Percentiles rank a stretch among this genome's conserved stretches.
phyloP scores from a whole-genome alignment of 371 early-diverging fungal species.

The Mucor irregularis region DNA sequence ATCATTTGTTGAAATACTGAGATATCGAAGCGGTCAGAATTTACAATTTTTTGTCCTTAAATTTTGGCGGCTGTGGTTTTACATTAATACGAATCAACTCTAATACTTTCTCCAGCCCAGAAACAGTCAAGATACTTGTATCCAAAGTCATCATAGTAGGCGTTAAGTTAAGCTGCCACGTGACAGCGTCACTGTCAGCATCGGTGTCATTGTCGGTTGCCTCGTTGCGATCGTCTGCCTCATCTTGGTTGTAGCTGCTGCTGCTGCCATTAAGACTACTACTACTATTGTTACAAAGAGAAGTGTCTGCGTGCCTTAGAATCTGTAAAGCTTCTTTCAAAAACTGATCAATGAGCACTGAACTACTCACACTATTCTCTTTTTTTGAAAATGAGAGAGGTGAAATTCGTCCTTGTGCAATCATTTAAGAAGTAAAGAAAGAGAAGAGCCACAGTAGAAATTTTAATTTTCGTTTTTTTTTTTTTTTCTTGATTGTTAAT shows the following conservation, averaged over 20 bases:
- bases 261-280: no score
- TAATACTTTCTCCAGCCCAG: constrained; percentile 46
- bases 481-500: no score
- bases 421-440: constrained; percentile 8
- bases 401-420: constrained; percentile 10
- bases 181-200: constrained; percentile 27
- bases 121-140: constrained; percentile 47
- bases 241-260: constrained; percentile 1
- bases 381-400: constrained; percentile 20
- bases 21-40: constrained; percentile 21
- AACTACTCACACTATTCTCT: constrained; percentile 7
- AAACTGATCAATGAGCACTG: constrained; percentile 21
- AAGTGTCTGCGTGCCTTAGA: constrained; percentile 17
- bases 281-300: background rate
- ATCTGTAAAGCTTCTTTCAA: constrained; percentile 26
- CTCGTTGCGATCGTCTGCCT: constrained; percentile 7
- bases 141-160: constrained; percentile 48
- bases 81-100: constrained; percentile 46
- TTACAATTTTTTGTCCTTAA: constrained; percentile 6
- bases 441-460: background rate
- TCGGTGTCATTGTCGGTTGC: constrained; percentile 12
- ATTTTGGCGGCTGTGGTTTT: constrained; percentile 30
- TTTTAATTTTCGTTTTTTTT: no score
- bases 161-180: constrained; percentile 45
- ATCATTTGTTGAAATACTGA: constrained; percentile 23